Base-by-base conservation (phyloP, 257 asterid species). In the Scutellaria barbata region DNA sequence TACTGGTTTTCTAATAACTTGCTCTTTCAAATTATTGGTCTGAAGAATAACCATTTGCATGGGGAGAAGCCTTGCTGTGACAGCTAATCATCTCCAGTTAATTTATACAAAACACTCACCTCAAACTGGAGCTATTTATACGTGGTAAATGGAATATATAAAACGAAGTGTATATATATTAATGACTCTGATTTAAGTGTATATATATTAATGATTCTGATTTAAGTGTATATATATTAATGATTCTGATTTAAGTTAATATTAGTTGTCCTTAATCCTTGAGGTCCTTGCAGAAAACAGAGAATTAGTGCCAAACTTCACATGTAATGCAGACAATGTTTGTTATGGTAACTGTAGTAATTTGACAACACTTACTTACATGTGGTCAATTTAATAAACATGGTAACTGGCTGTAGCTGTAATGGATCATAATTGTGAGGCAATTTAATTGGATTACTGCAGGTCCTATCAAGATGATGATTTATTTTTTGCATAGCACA, bases 371-470 rank as follows among this genome's bases (percentile, higher is more conserved):
- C 58, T 64, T 53, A 39, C 43, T 43, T 58, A 54, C 53, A 17
- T 46, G 37, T 51, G 63, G 67, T 66, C 39, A 50, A 30, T 43
- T 58, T 48, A 20, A 45, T 66, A 10, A 51, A 58, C 18, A 57
- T 54, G 52, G 46, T 66, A 37, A 33, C 63, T 58, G 39, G 69
- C 33, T 37, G 39, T 66, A 18, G 55, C 41, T 10, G 11, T 47
- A 58, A 55, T 25, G 10, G 25, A 33, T 54, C 51, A 16, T 37
- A 43, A 37, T 66, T 13, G 14, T 17, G 43, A 43, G 66, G 41
- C 20, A 63, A 59, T 47, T 64, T 35, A 47, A 63, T n/a, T 48
- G 54, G 47, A 45, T 45, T 45, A 75, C 18, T 67, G 62, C 20
- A 20, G 40, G 66, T 69, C 58, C 42, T 39, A 12, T 45, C 41